Evolutionary conservation across 306 rosid genomes (phyloP).

Genomic region (Luffa aegyptiaca): DNA sequence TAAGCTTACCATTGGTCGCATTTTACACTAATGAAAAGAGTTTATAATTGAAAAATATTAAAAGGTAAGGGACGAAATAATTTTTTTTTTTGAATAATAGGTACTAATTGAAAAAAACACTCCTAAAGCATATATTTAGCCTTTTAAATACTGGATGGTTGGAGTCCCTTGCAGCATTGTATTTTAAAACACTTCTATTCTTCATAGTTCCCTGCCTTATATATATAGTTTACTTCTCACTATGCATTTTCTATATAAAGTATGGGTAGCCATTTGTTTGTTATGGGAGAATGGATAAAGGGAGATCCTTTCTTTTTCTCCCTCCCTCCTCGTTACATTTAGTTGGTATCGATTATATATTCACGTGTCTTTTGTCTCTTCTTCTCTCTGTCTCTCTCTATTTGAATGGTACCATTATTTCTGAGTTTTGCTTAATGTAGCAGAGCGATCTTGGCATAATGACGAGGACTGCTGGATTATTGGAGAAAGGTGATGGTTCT

Average conservation of each 20-base stretch:
- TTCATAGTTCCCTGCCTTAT: not conserved
- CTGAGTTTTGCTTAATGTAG: slow-evolving; percentile 19
- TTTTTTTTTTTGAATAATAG: too few species aligned
- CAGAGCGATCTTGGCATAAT: slow-evolving; percentile 18
- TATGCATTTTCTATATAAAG: not conserved
- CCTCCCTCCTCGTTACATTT: not conserved
- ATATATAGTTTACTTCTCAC: not conserved
- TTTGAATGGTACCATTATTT: not conserved
- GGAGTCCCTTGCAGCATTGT: not conserved
- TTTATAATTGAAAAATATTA: too few species aligned
- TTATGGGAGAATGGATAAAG: not conserved
- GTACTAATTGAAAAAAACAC: too few species aligned
- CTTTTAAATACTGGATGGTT: not conserved
- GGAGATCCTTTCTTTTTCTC: not conserved
- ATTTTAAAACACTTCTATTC: not conserved
- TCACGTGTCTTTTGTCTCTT: not conserved
- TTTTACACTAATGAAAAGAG: too few species aligned
- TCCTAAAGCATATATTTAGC: too few species aligned
- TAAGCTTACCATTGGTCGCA: too few species aligned
- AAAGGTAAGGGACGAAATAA: too few species aligned
- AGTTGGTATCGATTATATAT: not conserved
- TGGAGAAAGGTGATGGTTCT: slow-evolving; percentile 19
- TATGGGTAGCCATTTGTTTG: not conserved
- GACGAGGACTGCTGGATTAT: slow-evolving; percentile 17
- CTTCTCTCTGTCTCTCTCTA: not conserved